phyloP scores from a whole-genome alignment of 2,329 filamentous ascomycete genomes.

The Cladosporium cucumerinum region DNA sequence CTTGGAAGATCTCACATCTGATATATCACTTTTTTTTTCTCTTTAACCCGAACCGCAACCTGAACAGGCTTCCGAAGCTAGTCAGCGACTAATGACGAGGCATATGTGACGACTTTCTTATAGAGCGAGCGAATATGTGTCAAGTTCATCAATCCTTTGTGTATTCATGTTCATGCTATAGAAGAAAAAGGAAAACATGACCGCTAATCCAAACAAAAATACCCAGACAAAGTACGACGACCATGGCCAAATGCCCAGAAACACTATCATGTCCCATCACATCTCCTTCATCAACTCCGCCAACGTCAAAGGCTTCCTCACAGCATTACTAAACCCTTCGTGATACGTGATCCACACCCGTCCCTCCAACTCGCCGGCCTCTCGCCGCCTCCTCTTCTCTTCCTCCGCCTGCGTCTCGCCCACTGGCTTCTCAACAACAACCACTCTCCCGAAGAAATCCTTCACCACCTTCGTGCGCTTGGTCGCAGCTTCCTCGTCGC shows the following conservation, averaged over 20 bases:
- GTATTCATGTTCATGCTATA: not conserved
- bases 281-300: conserved; percentile 71
- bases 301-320: conserved; percentile 80
- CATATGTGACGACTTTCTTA: not conserved
- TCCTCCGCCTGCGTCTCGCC: conserved; percentile 36
- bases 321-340: conserved; percentile 88
- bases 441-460: conserved; percentile 81
- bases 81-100: not conserved
- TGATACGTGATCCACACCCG: conserved; percentile 86
- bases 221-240: not conserved
- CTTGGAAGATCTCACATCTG: not conserved
- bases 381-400: conserved; percentile 34
- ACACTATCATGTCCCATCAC: conserved; percentile 31
- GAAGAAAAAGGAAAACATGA: not conserved
- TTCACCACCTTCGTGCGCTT: conserved; percentile 52
- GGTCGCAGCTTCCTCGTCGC: not conserved
- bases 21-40: too few species aligned
- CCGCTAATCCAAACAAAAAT: not conserved
- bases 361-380: conserved; percentile 44
- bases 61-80: not conserved
- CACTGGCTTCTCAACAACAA: conserved; percentile 48
- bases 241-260: not conserved
- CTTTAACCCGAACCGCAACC: too few species aligned
- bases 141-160: not conserved
- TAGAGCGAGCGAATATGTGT: not conserved